phyloP scores from a whole-genome alignment of 176 grass and related monocot species.

The maize (Zea mays) region DNA sequence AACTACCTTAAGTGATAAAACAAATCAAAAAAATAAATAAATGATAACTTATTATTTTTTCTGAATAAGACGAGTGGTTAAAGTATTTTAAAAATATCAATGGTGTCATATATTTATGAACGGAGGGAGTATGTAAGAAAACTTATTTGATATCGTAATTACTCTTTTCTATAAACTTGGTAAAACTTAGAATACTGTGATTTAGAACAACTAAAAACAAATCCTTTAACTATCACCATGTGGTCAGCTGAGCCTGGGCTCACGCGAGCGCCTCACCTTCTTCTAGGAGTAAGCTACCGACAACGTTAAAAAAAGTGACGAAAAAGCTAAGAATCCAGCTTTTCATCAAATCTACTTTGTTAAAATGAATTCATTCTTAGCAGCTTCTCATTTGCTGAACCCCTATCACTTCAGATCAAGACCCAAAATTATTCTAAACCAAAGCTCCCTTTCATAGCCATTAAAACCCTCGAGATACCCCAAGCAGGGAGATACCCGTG shows the following conservation, averaged over 20 bases:
- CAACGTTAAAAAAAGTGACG: background rate
- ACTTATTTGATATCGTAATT: background rate
- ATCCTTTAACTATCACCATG: too few species aligned
- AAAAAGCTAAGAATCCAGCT: background rate
- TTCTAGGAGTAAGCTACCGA: too few species aligned
- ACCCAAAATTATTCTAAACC: slow-evolving; percentile 40
- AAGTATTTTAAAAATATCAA: too few species aligned
- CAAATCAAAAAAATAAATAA: too few species aligned
- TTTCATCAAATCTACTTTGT: slow-evolving; percentile 36
- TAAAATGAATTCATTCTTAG: slow-evolving; percentile 25
- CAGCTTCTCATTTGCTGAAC: slow-evolving; percentile 31
- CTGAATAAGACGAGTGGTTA: too few species aligned
- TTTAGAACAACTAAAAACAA: background rate
- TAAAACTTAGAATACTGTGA: background rate
- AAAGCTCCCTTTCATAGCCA: slow-evolving; percentile 42
- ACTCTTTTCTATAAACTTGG: background rate
- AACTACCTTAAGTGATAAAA: too few species aligned
- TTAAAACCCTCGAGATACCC: slow-evolving; percentile 50
- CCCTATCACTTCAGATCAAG: slow-evolving; percentile 22
- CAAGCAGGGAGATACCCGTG: slow-evolving; percentile 42
- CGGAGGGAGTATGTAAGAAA: background rate
- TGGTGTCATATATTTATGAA: too few species aligned
- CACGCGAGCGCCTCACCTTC: too few species aligned
- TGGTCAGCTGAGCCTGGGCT: too few species aligned
- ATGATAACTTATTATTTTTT: too few species aligned